These are phyloP conservation scores for Myrmaecium sp. DNA, from an alignment of 2,329 filamentous ascomycete species.

Conservation along the genomic window DNA sequence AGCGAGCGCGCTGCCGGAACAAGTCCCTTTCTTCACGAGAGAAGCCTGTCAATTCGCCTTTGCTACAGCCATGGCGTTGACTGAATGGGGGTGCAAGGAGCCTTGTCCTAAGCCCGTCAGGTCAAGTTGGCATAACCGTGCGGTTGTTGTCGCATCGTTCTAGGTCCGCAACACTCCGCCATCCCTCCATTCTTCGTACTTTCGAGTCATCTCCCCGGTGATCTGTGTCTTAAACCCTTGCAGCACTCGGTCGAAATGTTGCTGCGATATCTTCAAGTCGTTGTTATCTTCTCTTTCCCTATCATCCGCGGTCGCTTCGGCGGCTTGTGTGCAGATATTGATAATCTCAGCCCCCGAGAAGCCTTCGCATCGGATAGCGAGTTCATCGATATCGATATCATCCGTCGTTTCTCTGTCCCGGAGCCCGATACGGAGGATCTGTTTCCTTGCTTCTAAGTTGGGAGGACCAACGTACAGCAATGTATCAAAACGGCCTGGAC, in stretches of 20 bases:
- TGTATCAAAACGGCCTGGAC: slow-evolving; percentile 72
- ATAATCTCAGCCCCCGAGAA: slow-evolving; percentile 77
- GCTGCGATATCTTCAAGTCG: slow-evolving; percentile 21
- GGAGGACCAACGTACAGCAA: slow-evolving; percentile 77
- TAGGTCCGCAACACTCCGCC: too few relatives aligned
- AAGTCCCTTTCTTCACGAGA: too few relatives aligned
- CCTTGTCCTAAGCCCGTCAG: too few relatives aligned
- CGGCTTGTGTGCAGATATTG: slow-evolving; percentile 30
- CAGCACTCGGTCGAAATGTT: slow-evolving; percentile 30
- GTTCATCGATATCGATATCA: slow-evolving; percentile 47
- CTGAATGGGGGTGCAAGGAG: too few relatives aligned
- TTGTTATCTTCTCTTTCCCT: slow-evolving; percentile 10
- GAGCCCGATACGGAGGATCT: slow-evolving; percentile 57
- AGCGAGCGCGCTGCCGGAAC: too few relatives aligned
- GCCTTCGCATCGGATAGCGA: slow-evolving; percentile 53
- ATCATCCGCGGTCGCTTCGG: slow-evolving; percentile 18
- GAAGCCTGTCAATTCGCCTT: too few relatives aligned
- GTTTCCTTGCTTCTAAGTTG: slow-evolving; percentile 50
- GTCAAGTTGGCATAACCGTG: too few relatives aligned
- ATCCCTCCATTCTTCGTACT: slow-evolving; percentile 22
- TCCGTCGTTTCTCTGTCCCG: slow-evolving; percentile 39
- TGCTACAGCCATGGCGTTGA: too few relatives aligned
- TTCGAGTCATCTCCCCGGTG: slow-evolving; percentile 23
- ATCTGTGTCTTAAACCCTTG: slow-evolving; percentile 24
- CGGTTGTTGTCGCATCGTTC: too few relatives aligned